Evolutionary conservation across 768 basidiomycete species (phyloP), one percentile per base, ranked within the genome.

Genomic region (Xerocomus spinulosus): DNA sequence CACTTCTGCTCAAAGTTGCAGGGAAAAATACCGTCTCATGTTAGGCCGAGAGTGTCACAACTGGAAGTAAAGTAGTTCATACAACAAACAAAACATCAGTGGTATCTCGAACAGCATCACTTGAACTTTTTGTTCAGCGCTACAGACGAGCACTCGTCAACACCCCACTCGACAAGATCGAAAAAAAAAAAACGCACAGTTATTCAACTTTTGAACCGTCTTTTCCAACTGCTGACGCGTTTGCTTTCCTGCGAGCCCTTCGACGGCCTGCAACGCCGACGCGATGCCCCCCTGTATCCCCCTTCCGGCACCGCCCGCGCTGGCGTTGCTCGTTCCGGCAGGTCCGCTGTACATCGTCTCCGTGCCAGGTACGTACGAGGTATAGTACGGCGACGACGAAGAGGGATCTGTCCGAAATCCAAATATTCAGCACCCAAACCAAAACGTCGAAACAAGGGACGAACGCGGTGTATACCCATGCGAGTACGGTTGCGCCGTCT

Each of bases 161-260:
- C n/a, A n/a, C n/a, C n/a, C n/a, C n/a, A n/a, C n/a, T n/a, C n/a
- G 0, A 34, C 33, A 7, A 26, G 25, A 14, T 3, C 5, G 21
- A 44, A 15, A 25, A 5, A 26, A 43, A 41, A 39, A 20, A 37
- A 24, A 76, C 81, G 59, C 56, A 84, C 82, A 73, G 38, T 79
- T 73, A 21, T 79, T 72, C 36, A 83, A 53, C 50, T 52, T 68
- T 48, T 68, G 73, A 13, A 81, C 67, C 43, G 58, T 64, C 36
- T 66, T 70, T 53, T 81, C 79, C 34, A 83, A 50, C 55, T 78
- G 79, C 28, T 64, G 61, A 33, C 76, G 64, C 35, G 73, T 74
- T 46, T 73, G 74, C 54, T 68, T 70, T 4, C 82, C 81, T 15
- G 79, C 78, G 25, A 82, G 63, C 49, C 71, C 77, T 59, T 82